Evolutionary conservation across 2,329 filamentous ascomycete genomes (phyloP), one percentile per base, ranked within the genome.

Genomic region (Xylaria arbuscula): DNA sequence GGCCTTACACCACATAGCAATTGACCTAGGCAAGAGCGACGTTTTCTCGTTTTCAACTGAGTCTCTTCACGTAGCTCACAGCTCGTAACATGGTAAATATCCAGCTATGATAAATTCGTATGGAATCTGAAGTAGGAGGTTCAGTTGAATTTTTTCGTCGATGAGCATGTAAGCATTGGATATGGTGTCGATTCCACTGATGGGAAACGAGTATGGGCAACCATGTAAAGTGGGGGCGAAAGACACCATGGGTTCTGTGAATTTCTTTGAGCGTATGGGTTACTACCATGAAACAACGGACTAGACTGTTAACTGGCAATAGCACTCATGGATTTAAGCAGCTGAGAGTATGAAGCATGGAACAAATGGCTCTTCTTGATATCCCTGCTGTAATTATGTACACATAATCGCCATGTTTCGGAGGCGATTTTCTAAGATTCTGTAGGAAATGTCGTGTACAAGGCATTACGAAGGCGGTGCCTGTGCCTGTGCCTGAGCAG

Each of bases 401-500:
- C 70, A 72, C 55, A 61, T 58, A 45, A 56, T 64, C 62, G 40
- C 50, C 55, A 40, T 40, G 36, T 53, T 15, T 54, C 2, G 2
- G 17, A 15, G 57, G n/a, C 63, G 51, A 42, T 47, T 53, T 62
- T 64, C 55, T 68, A 42, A 50, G 45, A 17, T 15, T 66, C 42
- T 54, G 59, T 57, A 67, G 54, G 63, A 66, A 67, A 60, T 48
- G 32, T 61, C 53, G 38, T 24, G 36, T 40, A 53, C 36, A 66
- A 53, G 47, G n/a, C 32, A 59, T 72, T 45, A 75, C 59, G 75
- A 73, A 28, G 75, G 61, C 9, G 75, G 70, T 58, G 72, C 67
- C 61, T 72, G 63, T 2, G 73, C 64, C 66, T 76, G 72, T n/a
- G 72, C 69, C 62, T 75, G 73, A 62, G 72, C 72, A 54, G 76